These are phyloP conservation scores for Phlyctochytrium bullatum DNA, from an alignment of 192 early-diverging fungal genomes.

Conservation along the genomic window DNA sequence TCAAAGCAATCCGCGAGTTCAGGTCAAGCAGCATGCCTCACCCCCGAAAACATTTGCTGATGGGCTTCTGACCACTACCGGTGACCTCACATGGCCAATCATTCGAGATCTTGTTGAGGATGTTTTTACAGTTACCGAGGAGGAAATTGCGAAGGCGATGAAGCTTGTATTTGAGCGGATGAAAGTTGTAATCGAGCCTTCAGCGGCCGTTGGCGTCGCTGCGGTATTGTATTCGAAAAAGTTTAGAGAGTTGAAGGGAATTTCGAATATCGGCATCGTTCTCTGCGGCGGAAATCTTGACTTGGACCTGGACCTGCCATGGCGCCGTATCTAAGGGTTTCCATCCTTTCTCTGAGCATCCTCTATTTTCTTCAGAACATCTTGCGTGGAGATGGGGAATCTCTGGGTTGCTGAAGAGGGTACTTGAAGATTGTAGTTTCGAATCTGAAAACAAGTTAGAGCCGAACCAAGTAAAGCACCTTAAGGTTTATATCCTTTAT, in stretches of 20 bases:
- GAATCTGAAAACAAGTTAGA: background rate
- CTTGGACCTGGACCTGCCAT: background rate
- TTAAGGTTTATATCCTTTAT: constrained; percentile 2
- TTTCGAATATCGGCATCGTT: constrained; percentile 50
- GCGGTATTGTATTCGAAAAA: constrained; percentile 41
- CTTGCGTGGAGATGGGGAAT: background rate
- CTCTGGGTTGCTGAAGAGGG: background rate
- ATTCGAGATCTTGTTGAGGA: constrained; percentile 47
- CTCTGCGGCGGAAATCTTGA: constrained; percentile 47
- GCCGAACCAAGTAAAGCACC: too few species aligned
- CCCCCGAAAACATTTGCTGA: constrained; percentile 46
- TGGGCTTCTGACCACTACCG: constrained; percentile 47
- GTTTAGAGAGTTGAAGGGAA: constrained; percentile 16
- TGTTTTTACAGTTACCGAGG: constrained; percentile 52
- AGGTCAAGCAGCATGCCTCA: background rate
- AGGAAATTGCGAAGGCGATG: constrained; percentile 51
- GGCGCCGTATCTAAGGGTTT: background rate
- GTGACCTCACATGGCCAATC: constrained; percentile 45
- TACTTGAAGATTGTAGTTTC: background rate
- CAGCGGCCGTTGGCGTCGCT: constrained; percentile 48
- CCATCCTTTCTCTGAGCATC: too few species aligned
- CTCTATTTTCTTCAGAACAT: background rate
- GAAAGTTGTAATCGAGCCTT: constrained; percentile 56
- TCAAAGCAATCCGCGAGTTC: background rate
- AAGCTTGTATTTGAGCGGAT: constrained; percentile 46